Base-by-base conservation (phyloP, 2,329 filamentous ascomycete species). In the Xylaria hypoxylon region DNA sequence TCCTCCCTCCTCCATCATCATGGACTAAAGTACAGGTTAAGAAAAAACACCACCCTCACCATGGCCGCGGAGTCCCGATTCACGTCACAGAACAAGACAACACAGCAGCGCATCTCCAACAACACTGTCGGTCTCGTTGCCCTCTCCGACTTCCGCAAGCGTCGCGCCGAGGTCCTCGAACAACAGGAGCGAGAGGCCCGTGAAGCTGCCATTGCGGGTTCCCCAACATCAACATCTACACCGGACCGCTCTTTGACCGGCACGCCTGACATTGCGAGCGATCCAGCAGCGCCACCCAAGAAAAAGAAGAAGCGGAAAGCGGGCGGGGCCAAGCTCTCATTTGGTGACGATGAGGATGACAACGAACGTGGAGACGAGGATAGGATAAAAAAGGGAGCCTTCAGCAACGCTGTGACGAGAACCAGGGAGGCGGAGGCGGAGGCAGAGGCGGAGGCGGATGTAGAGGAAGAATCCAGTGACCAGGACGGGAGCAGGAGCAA, bases 71-170 rank as follows among this genome's bases (percentile, higher is more conserved):
- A 76, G 19, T 85, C 86, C 63, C 89, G 91, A 68, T 97, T 97
- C 80, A 90, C 90, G 1, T 85, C 90, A 47, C 92, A 94, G 76
- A 90, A 89, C 69, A 85, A 90, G 72, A 92, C 92, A 1, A 92
- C 92, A 1, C 89, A 95, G 78, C 90, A 97, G 76, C 85, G 93
- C 15, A 85, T 97, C 53, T 95, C 95, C 67, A 92, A 89, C 60
- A 90, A 93, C 75, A 97, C 93, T 0, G 94, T 97, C 71, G 96
- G 96, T 45, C 89, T 99, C 2, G 95, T 98, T 59, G 89, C 92
- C 64, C 89, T 97, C 48, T 93, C 92, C 71, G 96, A 98, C 77
- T 98, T 97, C 79, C 93, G 95, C 79, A 98, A 99, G 82, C 90
- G 96, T 66, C 93, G 95, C 79, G 94, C 94, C 73, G 93, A 97